phyloP scores from a whole-genome alignment of 2,329 filamentous ascomycete genomes.

The Sporothrix euskadiensis region DNA sequence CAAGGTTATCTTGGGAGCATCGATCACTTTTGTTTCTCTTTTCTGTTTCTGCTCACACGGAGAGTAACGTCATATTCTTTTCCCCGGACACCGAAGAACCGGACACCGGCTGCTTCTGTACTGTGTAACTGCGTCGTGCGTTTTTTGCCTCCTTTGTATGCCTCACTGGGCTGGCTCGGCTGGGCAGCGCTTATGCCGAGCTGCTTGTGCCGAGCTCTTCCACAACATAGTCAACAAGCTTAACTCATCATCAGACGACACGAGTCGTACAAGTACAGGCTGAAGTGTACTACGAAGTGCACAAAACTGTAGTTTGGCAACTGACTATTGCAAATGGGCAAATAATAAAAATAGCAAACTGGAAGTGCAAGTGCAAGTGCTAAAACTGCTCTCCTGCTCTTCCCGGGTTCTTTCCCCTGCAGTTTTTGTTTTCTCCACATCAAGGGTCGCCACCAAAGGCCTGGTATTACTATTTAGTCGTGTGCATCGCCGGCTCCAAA shows the following conservation, averaged over 20 bases:
- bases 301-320: background rate
- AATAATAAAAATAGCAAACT: background rate
- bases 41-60: background rate
- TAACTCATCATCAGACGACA: conserved; percentile 5
- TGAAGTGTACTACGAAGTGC: background rate
- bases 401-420: background rate
- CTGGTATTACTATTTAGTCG: background rate
- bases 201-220: background rate
- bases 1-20: background rate
- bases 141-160: background rate
- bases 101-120: background rate
- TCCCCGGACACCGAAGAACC: background rate
- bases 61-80: conserved; percentile 13
- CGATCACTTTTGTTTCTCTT: background rate
- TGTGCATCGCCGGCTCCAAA: too few relatives aligned
- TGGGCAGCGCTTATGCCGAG: background rate
- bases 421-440: background rate
- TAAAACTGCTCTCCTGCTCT: background rate
- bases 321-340: background rate
- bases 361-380: background rate
- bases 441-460: background rate
- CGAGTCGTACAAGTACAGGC: background rate
- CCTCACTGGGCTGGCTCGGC: background rate
- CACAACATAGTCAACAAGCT: background rate
- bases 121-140: background rate